These are phyloP conservation scores for Zygoascus hellenicus DNA, from an alignment of 1,139 yeast genomes.

Conservation along the genomic window DNA sequence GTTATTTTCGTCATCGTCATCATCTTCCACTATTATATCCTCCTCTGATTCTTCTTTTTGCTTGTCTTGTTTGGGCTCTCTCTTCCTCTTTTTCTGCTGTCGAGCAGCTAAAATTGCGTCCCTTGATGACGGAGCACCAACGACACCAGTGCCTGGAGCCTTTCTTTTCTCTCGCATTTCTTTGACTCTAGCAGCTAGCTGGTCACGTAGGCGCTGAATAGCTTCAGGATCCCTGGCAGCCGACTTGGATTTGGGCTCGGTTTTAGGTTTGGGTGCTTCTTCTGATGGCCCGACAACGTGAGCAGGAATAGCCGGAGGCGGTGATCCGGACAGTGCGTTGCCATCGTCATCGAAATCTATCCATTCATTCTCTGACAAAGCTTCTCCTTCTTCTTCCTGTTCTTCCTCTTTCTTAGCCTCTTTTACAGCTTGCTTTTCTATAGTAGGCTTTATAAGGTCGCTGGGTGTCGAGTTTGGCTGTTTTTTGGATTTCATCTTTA, in stretches of 20 bases:
- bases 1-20: slow-evolving; percentile 31
- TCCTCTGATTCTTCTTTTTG: slow-evolving; percentile 20
- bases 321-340: slow-evolving; percentile 31
- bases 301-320: not conserved
- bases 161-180: slow-evolving; percentile 72
- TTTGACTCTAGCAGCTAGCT: slow-evolving; percentile 67
- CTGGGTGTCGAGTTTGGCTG: no score
- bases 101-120: slow-evolving; percentile 40
- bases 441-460: no score
- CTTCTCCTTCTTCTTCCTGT: not conserved
- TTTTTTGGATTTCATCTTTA: no score
- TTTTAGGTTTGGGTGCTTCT: not conserved
- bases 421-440: no score
- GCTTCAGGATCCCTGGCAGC: slow-evolving; percentile 26
- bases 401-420: no score
- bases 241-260: not conserved
- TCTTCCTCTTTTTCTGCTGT: slow-evolving; percentile 37
- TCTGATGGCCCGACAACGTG: not conserved
- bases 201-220: slow-evolving; percentile 59
- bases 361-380: slow-evolving; percentile 35
- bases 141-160: slow-evolving; percentile 79
- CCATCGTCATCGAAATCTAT: slow-evolving; percentile 76
- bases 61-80: slow-evolving; percentile 27
- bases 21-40: slow-evolving; percentile 18
- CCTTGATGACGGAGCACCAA: slow-evolving; percentile 69